A percentile compares a stretch with the other conserved stretches of the same genome.
Conservation (phyloP, 176 grass and related monocot species). For the Hyparrhenia diplandra region DNA sequence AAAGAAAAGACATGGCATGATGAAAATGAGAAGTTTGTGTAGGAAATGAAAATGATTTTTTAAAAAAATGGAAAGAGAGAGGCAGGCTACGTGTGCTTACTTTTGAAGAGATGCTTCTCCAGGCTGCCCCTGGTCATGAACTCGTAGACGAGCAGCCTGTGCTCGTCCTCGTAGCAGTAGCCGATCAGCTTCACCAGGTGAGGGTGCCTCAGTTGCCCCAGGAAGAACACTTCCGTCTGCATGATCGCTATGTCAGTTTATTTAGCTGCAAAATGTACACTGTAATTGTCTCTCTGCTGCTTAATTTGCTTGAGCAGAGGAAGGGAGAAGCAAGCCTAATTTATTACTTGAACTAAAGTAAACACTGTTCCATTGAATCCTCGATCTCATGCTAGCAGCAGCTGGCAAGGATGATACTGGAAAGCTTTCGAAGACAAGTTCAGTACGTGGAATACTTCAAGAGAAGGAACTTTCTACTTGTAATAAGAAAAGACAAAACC, state of each 20-base stretch:
- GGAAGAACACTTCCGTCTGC: constrained; percentile 57
- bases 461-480: background rate
- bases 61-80: background rate
- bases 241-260: background rate
- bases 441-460: constrained; percentile 8
- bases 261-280: background rate
- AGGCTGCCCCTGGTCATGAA: constrained; percentile 73
- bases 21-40: background rate
- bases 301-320: background rate
- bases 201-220: constrained; percentile 60
- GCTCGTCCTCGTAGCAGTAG: constrained; percentile 70
- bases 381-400: background rate
- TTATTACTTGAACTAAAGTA: background rate
- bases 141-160: constrained; percentile 70
- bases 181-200: constrained; percentile 77
- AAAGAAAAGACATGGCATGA: too few species aligned
- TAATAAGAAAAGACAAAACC: too few species aligned
- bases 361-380: constrained; percentile 20
- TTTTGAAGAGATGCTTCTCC: constrained; percentile 81
- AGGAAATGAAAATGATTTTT: background rate
- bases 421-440: background rate
- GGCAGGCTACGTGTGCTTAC: constrained; percentile 26
- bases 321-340: background rate
- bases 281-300: background rate
- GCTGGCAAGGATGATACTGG: background rate